Evolutionary conservation across 1,139 yeast genomes (phyloP).

Genomic region (Hyphopichia wangnamkhiaoensis): DNA sequence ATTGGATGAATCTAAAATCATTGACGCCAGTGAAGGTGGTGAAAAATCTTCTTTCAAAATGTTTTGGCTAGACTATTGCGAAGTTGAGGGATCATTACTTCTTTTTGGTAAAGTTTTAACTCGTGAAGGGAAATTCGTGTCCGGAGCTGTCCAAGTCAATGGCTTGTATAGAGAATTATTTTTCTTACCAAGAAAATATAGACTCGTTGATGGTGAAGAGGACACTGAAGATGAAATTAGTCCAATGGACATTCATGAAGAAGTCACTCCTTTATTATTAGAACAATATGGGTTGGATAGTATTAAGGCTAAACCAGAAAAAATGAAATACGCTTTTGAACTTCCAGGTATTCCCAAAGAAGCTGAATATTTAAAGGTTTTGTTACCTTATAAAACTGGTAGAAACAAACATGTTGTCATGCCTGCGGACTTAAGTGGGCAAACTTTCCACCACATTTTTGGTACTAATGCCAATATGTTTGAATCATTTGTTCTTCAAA

Average conservation of each 20-base stretch:
- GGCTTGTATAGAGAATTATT: conserved; percentile 73
- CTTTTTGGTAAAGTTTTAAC: conserved; percentile 83
- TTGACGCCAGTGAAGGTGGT: conserved; percentile 37
- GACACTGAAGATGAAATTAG: conserved; percentile 42
- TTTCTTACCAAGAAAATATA: conserved; percentile 66
- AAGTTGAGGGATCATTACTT: conserved; percentile 66
- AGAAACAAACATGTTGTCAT: conserved; percentile 47
- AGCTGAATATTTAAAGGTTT: conserved; percentile 76
- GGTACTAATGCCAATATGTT: conserved; percentile 76
- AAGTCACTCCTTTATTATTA: conserved; percentile 65
- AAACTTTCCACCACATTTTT: conserved; percentile 75
- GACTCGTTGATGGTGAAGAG: conserved; percentile 39
- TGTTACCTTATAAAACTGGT: conserved; percentile 70
- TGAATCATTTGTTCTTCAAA: conserved; percentile 82
- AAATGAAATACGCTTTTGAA: conserved; percentile 87
- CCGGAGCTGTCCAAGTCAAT: conserved; percentile 77
- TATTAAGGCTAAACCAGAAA: conserved; percentile 70
- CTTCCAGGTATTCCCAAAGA: conserved; percentile 76
- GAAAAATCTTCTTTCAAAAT: conserved; percentile 54
- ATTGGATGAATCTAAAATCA: conserved; percentile 43
- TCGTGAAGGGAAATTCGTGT: conserved; percentile 58
- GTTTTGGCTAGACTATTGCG: conserved; percentile 91
- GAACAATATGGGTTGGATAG: conserved; percentile 61
- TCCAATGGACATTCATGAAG: conserved; percentile 74
- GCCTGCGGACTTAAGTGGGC: conserved; percentile 71